Evolutionary conservation across 306 rosid genomes (phyloP), one percentile per base, ranked within the genome.

Genomic region (Quercus glauca): DNA sequence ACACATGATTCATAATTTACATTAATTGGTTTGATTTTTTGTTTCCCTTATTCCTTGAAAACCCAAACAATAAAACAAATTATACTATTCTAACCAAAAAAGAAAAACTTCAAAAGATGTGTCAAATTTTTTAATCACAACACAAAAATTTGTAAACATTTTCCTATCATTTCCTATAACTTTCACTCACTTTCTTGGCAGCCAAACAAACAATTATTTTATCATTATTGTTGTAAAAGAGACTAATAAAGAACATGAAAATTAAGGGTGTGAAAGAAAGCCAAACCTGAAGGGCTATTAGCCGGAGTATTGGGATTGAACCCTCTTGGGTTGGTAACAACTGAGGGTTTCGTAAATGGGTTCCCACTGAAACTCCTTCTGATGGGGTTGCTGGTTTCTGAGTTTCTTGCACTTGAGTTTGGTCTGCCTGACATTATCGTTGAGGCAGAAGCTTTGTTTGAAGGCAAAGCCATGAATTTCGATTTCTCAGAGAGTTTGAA

Each of bases 351-450:
- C 41, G 83, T 1, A 55, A 92, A 92, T 1, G 96, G 92, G 79
- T 85, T 94, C 26, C 96, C 97, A 3, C 81, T 71, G 88, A 94
- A 88, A 87, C 97, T 94, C 74, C 90, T 88, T 69, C 94, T 78
- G 68, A 89, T 43, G 23, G 96, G 85, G 67, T 90, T 83, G 29
- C 64, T 71, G 52, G 79, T 73, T 79, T 94, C 98, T 0, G 94
- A 92, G 77, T 65, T 92, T 90, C 96, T 84, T 20, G 89, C 52
- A 83, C 35, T 89, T 20, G 89, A 91, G 82, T 80, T 88, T 21
- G 80, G 20, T 63, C 82, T 74, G 71, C 75, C 56, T 10, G 90
- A 68, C 7, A 80, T 68, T 61, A 67, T 25, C 59, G 86, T 77
- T 20, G 89, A 77, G 12, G 96, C 60, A 5, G 71, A 86, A 28